Percentiles rank a stretch among this genome's conserved stretches.
Evolutionary conservation across 1,284 basidiomycete species (phyloP).

Genomic region (Sphaerobolus stellatus): DNA sequence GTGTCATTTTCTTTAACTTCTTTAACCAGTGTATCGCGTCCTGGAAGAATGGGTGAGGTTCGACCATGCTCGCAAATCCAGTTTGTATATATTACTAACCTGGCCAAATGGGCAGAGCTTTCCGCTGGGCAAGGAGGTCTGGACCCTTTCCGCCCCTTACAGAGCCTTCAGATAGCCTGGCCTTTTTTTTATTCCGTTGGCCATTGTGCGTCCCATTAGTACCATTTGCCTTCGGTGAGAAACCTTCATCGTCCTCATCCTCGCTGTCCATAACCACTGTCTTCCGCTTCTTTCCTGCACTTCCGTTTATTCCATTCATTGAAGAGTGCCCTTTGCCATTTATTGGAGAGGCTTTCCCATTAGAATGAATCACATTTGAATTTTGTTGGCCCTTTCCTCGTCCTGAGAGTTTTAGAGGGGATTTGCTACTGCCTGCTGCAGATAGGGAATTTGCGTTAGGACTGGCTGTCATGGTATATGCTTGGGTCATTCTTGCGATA

Average conservation of each 20-base stretch:
- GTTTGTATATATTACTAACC: no score
- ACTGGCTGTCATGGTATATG: slow-evolving; percentile 3
- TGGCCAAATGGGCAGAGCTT: slow-evolving; percentile 11
- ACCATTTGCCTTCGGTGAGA: slow-evolving; percentile 1
- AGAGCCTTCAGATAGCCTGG: neutral
- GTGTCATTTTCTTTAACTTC: slow-evolving; percentile 82
- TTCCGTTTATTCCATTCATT: no score
- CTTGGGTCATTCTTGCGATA: slow-evolving; percentile 4
- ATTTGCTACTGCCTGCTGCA: neutral
- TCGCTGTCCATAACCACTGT: slow-evolving; percentile 3
- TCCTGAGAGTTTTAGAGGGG: neutral
- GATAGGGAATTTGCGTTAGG: neutral
- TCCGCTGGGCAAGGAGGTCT: slow-evolving; percentile 9
- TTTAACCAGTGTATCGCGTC: slow-evolving; percentile 71
- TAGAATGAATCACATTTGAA: slow-evolving; percentile 2
- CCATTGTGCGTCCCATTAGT: slow-evolving; percentile 3
- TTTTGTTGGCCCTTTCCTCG: neutral
- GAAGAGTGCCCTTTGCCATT: no score
- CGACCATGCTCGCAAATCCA: no score
- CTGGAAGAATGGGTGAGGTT: no score
- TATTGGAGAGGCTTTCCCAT: neutral
- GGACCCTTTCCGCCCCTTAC: neutral
- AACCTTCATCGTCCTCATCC: slow-evolving; percentile 6
- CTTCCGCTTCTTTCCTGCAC: neutral
- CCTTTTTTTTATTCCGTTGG: slow-evolving; percentile 2